Conservation (phyloP, 2,329 filamentous ascomycete genomes). For the Ophiostoma sp. region DNA sequence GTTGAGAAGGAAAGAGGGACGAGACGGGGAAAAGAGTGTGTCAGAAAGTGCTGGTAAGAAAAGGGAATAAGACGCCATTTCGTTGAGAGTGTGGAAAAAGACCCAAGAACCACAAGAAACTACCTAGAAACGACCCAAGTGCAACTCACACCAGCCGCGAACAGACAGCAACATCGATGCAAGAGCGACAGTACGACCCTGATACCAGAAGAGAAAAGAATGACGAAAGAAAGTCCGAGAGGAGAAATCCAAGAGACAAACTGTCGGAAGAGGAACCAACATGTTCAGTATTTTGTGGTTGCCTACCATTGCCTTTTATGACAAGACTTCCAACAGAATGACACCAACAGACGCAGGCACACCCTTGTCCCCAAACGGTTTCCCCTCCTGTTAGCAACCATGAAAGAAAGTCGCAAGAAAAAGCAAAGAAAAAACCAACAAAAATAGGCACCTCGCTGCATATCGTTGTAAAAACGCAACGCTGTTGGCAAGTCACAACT, state of each 20-base stretch:
- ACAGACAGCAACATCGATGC: neutral
- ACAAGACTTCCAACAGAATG: neutral
- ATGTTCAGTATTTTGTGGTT: neutral
- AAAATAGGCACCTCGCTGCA: neutral
- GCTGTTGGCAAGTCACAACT: neutral
- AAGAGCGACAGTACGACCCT: neutral
- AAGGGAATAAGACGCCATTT: neutral
- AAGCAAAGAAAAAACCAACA: neutral
- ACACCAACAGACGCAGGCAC: neutral
- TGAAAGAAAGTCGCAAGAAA: neutral
- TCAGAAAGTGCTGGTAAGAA: neutral
- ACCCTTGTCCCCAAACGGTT: neutral
- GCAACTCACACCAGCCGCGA: neutral
- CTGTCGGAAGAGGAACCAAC: neutral
- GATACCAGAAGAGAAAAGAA: neutral
- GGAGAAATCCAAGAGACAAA: neutral
- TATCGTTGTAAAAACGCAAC: neutral
- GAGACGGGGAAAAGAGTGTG: neutral
- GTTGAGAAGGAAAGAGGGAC: neutral
- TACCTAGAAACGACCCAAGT: neutral
- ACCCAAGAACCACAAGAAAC: neutral
- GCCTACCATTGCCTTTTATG: neutral
- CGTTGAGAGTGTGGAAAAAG: neutral
- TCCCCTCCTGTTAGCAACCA: constrained; percentile 6
- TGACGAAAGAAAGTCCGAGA: neutral